Evolutionary conservation across 768 basidiomycete genomes (phyloP), one percentile per base, ranked within the genome.

Genomic region (Phaeotremella skinneri): DNA sequence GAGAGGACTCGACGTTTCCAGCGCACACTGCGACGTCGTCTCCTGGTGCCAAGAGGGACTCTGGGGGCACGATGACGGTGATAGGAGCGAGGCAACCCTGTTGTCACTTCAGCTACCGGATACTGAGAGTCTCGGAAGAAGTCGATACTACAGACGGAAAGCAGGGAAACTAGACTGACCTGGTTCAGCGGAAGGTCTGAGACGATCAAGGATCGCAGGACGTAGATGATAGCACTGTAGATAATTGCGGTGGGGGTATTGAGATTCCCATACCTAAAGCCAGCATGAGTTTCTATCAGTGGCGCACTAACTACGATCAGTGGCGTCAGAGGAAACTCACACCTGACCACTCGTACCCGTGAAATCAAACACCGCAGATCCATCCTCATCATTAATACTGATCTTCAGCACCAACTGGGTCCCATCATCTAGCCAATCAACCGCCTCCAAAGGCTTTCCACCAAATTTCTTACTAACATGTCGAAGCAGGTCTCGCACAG

Each of bases 1-100:
- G 92, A 4, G 87, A 89, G 2, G 91, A 92, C 45, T 90, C 79
- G 1, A 93, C 91, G 71, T 96, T 97, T 11, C 92, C 92, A 29
- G 89, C 91, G 63, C 91, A 93, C 4, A 94, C 91, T 0, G 92
- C 93, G 9, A 89, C 90, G 0, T 89, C 91, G 43, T 84, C 83
- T 13, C 88, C 88, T 0, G 92, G 93, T 4, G 85, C 83, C 27
- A 97, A 80, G 13, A 96, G 75, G 1, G 87, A 88, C 55, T 85
- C 85, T n/a, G 81, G 75, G 0, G 93, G 92, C 34, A 94, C 87
- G 62, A 81, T 84, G 63, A 97, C 89, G 87, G 62, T 43, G 34
- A 34, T 65, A 4, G 66, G 69, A 3, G 56, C 53, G 1, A 70
- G 50, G 37, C 64, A 65, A 6, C 67, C 69, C 30, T 45, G 17